Evolutionary conservation across 2,329 filamentous ascomycete genomes (phyloP).

Genomic region (Aschersonia sp.): DNA sequence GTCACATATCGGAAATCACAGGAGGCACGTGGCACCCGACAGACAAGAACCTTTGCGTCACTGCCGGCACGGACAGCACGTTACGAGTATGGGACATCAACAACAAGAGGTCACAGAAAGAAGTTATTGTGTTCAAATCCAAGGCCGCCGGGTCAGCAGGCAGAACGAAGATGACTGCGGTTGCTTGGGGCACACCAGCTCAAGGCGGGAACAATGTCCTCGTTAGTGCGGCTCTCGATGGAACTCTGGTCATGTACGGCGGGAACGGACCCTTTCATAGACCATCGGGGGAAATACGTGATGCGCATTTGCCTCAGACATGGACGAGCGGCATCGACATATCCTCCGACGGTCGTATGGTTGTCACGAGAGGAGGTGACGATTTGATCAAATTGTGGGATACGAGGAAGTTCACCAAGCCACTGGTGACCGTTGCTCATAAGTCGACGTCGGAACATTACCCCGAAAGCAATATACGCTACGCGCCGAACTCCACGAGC

Average conservation of each 20-base stretch:
- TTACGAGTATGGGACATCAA: slow-evolving; percentile 95
- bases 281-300: slow-evolving; percentile 67
- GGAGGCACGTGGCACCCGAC: slow-evolving; percentile 84
- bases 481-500: slow-evolving; percentile 69
- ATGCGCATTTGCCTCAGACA: slow-evolving; percentile 68
- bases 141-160: slow-evolving; percentile 77
- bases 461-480: slow-evolving; percentile 74
- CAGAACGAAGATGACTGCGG: slow-evolving; percentile 83
- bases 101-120: slow-evolving; percentile 75
- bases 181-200: slow-evolving; percentile 66
- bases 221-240: slow-evolving; percentile 73
- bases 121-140: slow-evolving; percentile 93
- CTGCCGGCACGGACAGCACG: slow-evolving; percentile 88
- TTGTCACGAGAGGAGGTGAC: slow-evolving; percentile 84
- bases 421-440: slow-evolving; percentile 67
- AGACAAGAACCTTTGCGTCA: slow-evolving; percentile 72
- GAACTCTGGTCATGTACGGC: slow-evolving; percentile 80
- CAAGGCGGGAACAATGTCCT: slow-evolving; percentile 71
- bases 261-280: slow-evolving; percentile 77
- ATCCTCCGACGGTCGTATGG: slow-evolving; percentile 76
- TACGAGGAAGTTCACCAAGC: slow-evolving; percentile 84
- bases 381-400: slow-evolving; percentile 94
- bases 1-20: slow-evolving; percentile 84
- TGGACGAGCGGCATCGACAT: slow-evolving; percentile 92
- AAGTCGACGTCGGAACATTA: slow-evolving; percentile 72